phyloP scores from a whole-genome alignment of 2,329 filamentous ascomycete genomes.

The Aureobasidium sp. region DNA sequence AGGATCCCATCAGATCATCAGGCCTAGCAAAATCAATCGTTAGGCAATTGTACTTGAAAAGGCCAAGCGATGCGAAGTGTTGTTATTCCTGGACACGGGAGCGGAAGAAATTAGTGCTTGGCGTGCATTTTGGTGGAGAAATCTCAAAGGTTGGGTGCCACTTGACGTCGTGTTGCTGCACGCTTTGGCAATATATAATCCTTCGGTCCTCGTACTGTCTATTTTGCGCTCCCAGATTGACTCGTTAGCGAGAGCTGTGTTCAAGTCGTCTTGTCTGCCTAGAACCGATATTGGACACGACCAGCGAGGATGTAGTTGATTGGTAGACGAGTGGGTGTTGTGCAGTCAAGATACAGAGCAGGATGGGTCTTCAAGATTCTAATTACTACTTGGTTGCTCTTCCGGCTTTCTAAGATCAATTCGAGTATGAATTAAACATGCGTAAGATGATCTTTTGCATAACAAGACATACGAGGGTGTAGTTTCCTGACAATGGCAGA shows the following conservation, averaged over 20 bases:
- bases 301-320: background rate
- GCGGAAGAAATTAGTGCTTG: background rate
- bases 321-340: background rate
- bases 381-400: too few species aligned
- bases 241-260: background rate
- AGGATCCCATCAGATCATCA: background rate
- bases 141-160: background rate
- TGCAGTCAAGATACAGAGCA: background rate
- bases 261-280: background rate
- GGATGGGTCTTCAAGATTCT: background rate
- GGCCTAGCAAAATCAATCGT: background rate
- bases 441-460: too few species aligned
- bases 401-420: too few species aligned
- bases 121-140: constrained; percentile 4
- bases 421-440: too few species aligned
- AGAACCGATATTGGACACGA: background rate
- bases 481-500: background rate
- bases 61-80: background rate
- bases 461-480: background rate
- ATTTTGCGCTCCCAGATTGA: background rate
- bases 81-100: background rate
- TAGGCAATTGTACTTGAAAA: background rate
- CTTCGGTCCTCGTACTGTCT: background rate
- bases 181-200: background rate
- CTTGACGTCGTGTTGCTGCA: background rate